Percentiles rank a stretch among this genome's conserved stretches.
Evolutionary conservation across 495 filamentous ascomycete species (phyloP).

Genomic region (Penicillium subrubescens): DNA sequence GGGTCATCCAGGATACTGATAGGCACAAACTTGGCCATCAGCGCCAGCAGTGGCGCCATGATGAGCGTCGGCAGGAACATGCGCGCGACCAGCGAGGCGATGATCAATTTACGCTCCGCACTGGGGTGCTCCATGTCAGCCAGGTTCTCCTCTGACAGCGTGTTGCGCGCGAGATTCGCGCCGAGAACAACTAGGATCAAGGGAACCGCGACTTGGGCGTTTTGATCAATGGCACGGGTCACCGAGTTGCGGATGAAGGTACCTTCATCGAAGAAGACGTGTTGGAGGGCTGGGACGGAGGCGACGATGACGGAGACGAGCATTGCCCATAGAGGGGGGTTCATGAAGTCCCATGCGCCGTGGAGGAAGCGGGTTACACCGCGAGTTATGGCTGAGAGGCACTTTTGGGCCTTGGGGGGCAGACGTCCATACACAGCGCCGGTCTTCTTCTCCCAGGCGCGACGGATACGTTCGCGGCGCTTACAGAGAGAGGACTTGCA

Average conservation of each 20-base stretch:
- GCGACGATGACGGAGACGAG: conserved; percentile 84
- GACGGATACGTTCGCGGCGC: conserved; percentile 17
- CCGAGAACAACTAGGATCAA: conserved; percentile 96
- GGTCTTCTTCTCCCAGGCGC: conserved; percentile 27
- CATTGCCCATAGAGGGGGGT: conserved; percentile 98
- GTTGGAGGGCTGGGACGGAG: conserved; percentile 82
- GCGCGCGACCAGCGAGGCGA: conserved; percentile 81
- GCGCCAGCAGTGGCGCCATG: conserved; percentile 88
- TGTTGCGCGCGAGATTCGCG: conserved; percentile 84
- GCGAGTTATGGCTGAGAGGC: conserved; percentile 45
- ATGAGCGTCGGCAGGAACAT: conserved; percentile 92
- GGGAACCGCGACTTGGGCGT: conserved; percentile 88
- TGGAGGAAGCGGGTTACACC: conserved; percentile 54
- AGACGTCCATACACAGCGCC: conserved; percentile 47
- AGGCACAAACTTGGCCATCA: conserved; percentile 89
- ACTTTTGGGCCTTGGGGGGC: conserved; percentile 59
- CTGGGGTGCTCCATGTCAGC: conserved; percentile 61
- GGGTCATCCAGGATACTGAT: conserved; percentile 96
- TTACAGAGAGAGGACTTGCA: conserved; percentile 27
- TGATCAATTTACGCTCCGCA: conserved; percentile 76
- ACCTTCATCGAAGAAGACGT: conserved; percentile 83
- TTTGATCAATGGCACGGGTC: conserved; percentile 81
- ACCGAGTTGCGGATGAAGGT: conserved; percentile 93
- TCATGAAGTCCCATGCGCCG: conserved; percentile 92
- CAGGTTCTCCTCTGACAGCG: conserved; percentile 56